A percentile compares a stretch with the other conserved stretches of the same genome.
Conservation (phyloP, 1,284 basidiomycete genomes). For the Tetrapyrgos nigripes region DNA sequence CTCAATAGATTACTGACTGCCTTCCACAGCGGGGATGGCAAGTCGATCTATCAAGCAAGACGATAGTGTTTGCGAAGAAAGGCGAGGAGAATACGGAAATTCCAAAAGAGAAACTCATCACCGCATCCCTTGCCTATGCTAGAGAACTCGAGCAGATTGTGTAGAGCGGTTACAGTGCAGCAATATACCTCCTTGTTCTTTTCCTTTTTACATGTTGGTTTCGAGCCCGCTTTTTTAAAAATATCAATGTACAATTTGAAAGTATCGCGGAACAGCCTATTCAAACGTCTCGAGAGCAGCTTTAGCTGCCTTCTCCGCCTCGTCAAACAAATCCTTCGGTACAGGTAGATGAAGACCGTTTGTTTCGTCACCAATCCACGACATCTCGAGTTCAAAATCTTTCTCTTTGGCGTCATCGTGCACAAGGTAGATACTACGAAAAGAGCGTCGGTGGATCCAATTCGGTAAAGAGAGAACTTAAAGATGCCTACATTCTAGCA, state of each 20-base stretch:
- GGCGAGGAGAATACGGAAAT: constrained; percentile 82
- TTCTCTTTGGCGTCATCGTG: constrained; percentile 99
- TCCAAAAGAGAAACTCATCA: constrained; percentile 82
- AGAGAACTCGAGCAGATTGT: constrained; percentile 90
- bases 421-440: constrained; percentile 89
- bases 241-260: not conserved
- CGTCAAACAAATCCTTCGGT: constrained; percentile 83
- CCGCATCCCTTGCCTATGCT: constrained; percentile 78
- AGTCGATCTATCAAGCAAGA: constrained; percentile 64
- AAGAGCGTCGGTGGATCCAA: not conserved
- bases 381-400: constrained; percentile 97
- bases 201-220: not conserved
- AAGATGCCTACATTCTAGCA: constrained; percentile 85
- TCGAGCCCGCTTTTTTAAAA: not conserved
- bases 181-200: too few species aligned
- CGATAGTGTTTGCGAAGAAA: constrained; percentile 72
- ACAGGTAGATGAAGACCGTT: constrained; percentile 83
- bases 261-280: constrained; percentile 41
- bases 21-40: constrained; percentile 71
- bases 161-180: constrained; percentile 46
- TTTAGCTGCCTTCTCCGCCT: constrained; percentile 91
- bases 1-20: constrained; percentile 9
- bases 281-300: constrained; percentile 92
- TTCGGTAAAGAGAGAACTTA: constrained; percentile 4
- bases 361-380: constrained; percentile 93